Base-by-base conservation (phyloP, 495 filamentous ascomycete genomes). In the Penicillium canariense region DNA sequence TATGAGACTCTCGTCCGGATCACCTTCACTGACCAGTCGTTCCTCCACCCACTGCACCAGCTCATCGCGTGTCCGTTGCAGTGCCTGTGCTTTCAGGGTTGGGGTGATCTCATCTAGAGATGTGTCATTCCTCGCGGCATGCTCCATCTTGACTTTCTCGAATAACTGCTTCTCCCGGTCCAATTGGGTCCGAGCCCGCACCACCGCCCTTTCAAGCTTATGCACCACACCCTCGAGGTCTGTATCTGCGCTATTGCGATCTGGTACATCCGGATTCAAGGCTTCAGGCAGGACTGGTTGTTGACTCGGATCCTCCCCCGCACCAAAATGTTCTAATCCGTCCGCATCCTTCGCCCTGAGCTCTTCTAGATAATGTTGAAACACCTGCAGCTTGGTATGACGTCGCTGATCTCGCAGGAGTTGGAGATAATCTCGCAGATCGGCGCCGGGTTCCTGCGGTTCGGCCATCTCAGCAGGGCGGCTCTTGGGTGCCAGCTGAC, bases 31-130 rank as follows among this genome's bases (percentile, higher is more conserved):
- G 26, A 76, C 72, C 7, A 90, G 70, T 54, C 87, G 86, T 11
- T 77, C 72, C 63, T 90, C 86, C 20, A 90, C 86, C 87, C 87
- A 90, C 57, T 78, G 76, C 34, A 89, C 85, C 49, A 90, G 69
- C 45, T 84, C 84, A 60, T 82, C 78, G 22, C 87, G 75, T 3
- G 84, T 83, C n/a, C 65, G 64, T 48, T 75, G 72, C 48, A 84
- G 61, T 12, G 84, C 84, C 14, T 18, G 48, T 3, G 57, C 44
- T 51, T 74, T 78, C 28, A 75, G 51, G 31, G 75, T 77, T 3
- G 74, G 66, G 4, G 60, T 11, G 22, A 51, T 11, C 28, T 55
- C 46, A 3, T 40, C 54, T 1, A 22, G 15, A n/a, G 5, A 18
- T 12, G 46, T 12, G 54, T 63, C 57, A 2, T 66, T 60, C 17